Evolutionary conservation across 805 yeast species (phyloP).

Genomic region (Sugiyamaella floridensis): DNA sequence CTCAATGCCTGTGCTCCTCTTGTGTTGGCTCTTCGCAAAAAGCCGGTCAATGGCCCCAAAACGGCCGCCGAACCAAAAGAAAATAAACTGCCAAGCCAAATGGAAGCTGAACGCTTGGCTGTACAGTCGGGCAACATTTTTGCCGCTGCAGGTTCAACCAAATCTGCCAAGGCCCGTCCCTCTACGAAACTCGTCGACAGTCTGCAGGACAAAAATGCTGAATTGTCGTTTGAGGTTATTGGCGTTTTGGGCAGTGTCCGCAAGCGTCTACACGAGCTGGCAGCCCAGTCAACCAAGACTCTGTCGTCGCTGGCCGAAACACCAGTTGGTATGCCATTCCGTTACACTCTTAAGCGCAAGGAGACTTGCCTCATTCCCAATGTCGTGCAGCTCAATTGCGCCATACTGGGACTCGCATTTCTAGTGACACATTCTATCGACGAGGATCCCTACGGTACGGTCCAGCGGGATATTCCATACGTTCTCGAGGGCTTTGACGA

Average conservation of each 20-base stretch:
- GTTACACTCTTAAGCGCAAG: constrained; percentile 28
- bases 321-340: constrained; percentile 29
- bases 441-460: constrained; percentile 36
- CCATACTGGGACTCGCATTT: constrained; percentile 28
- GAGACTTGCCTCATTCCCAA: constrained; percentile 23
- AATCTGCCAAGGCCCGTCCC: background rate
- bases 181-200: constrained; percentile 13
- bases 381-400: constrained; percentile 23
- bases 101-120: background rate
- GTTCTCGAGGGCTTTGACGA: constrained; percentile 24
- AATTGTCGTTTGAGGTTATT: constrained; percentile 18
- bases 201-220: constrained; percentile 23
- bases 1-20: background rate
- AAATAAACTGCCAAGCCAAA: background rate
- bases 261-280: constrained; percentile 12
- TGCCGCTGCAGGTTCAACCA: background rate
- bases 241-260: constrained; percentile 8
- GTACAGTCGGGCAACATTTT: constrained; percentile 3
- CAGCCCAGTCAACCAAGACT: background rate
- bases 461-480: constrained; percentile 35
- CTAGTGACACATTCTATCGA: constrained; percentile 29
- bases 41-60: background rate
- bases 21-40: background rate
- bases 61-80: background rate
- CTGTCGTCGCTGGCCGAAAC: constrained; percentile 5